Evolutionary conservation across 2,329 filamentous ascomycete genomes (phyloP).

Genomic region (Venturia oleaginea): DNA sequence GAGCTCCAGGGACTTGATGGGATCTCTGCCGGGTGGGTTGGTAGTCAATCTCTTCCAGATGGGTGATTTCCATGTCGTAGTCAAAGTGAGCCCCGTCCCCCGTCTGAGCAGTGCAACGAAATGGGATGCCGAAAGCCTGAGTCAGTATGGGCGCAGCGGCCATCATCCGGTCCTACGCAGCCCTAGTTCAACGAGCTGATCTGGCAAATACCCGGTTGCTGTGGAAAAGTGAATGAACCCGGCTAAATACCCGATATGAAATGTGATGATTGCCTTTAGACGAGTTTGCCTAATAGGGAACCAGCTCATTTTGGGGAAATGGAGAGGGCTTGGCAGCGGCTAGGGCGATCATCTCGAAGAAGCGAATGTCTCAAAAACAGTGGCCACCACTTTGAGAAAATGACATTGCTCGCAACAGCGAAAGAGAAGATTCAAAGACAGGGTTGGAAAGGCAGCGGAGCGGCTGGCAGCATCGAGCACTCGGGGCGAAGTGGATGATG

Average conservation of each 20-base stretch:
- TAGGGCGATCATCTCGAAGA: constrained; percentile 4
- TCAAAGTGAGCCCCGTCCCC: background rate
- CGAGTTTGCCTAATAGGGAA: background rate
- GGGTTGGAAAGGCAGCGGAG: background rate
- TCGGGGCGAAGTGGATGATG: background rate
- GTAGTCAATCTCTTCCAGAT: too few species aligned
- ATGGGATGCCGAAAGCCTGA: background rate
- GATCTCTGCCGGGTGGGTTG: background rate
- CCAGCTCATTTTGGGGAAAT: background rate
- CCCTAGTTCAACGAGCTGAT: background rate
- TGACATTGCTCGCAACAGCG: background rate
- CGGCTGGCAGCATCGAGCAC: background rate
- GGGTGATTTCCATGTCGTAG: background rate
- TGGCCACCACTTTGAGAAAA: background rate
- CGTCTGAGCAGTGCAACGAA: background rate
- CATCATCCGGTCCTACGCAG: background rate
- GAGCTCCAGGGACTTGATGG: background rate
- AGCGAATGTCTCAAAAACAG: background rate
- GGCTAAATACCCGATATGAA: background rate
- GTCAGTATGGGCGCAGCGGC: background rate
- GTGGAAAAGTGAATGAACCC: background rate
- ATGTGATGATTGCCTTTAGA: background rate
- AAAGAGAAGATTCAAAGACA: background rate
- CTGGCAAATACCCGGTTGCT: constrained; percentile 3
- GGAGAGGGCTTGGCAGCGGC: background rate